These are phyloP conservation scores for Rauvolfia tetraphylla DNA, from an alignment of 257 asterid genomes.

Conservation along the genomic window DNA sequence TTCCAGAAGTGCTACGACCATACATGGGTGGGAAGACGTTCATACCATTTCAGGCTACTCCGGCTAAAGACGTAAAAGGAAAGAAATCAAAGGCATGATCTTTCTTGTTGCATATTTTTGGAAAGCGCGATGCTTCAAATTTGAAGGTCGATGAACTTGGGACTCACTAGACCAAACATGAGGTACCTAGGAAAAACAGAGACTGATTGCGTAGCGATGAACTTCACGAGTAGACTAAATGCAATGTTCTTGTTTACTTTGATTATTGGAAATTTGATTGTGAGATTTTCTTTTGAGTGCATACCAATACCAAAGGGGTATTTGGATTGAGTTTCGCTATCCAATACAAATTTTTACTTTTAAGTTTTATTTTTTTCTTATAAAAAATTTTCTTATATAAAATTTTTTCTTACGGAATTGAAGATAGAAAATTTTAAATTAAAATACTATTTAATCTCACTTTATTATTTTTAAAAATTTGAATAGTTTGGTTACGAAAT, in stretches of 20 bases:
- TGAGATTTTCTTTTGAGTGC: background rate
- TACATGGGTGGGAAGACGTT: slow-evolving; percentile 72
- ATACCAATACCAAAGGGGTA: no score
- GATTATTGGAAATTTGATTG: background rate
- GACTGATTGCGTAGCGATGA: background rate
- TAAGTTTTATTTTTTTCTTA: no score
- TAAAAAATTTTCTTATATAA: no score
- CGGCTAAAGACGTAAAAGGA: slow-evolving; percentile 57
- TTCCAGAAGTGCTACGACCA: slow-evolving; percentile 66
- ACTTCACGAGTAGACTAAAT: background rate
- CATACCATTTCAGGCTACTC: slow-evolving; percentile 53
- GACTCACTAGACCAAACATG: background rate
- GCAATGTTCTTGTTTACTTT: background rate
- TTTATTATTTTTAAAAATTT: no score
- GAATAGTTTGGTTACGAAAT: no score
- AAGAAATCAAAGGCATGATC: slow-evolving; percentile 47
- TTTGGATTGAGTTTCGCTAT: no score
- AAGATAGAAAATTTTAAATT: no score
- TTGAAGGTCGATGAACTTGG: background rate
- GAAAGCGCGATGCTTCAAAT: background rate
- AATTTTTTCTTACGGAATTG: no score
- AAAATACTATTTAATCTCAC: no score
- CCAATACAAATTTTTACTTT: no score
- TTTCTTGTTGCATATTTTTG: background rate
- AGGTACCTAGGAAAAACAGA: background rate